Evolutionary conservation across 371 early-diverging fungal genomes (phyloP), one percentile per base, ranked within the genome.

Genomic region (Gilbertella persicaria): DNA sequence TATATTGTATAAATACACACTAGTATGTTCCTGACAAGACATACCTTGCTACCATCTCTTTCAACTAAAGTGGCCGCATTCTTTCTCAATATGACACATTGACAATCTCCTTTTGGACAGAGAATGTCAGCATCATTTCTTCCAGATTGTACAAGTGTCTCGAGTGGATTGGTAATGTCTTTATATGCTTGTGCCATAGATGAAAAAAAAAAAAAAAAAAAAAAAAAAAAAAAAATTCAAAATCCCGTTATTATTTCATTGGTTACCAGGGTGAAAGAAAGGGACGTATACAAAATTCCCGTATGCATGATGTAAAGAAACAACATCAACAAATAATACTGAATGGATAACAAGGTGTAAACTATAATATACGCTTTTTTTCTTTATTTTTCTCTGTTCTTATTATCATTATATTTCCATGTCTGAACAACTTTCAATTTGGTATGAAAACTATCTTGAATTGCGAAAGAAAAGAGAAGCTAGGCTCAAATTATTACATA

Each of bases 61-160:
- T 71, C 69, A 7, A 74, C 70, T 16, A 69, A 37, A 8, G 45
- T 56, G 1, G 70, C 78, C 3, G 64, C 53, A 20, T 71, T 67
- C 46, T 64, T 72, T 46, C 67, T 38, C 16, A 78, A 56, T 23
- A 78, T 59, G 20, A 74, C 33, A 48, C 74, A 74, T 17, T 55
- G 40, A 47, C 78, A 78, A 6, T 38, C 45, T 49, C 67, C 62
- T 24, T 67, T 69, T 21, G 78, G 74, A 51, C 78, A 78, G 21
- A 71, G 38, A 29, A 78, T 49, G 50, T 73, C 69, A 5, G 62
- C 67, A 9, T 45, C 44, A 33, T 75, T 75, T 33, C 64, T 69
- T 41, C 57, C 50, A 3, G 38, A 50, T 3, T 57, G 26, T n/a
- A 69, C 67, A 7, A 73, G 52, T 21, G 28, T 49, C 20, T 40